Evolutionary conservation across 139 green algal species (phyloP).

Genomic region (Spirogloea muscicola): DNA sequence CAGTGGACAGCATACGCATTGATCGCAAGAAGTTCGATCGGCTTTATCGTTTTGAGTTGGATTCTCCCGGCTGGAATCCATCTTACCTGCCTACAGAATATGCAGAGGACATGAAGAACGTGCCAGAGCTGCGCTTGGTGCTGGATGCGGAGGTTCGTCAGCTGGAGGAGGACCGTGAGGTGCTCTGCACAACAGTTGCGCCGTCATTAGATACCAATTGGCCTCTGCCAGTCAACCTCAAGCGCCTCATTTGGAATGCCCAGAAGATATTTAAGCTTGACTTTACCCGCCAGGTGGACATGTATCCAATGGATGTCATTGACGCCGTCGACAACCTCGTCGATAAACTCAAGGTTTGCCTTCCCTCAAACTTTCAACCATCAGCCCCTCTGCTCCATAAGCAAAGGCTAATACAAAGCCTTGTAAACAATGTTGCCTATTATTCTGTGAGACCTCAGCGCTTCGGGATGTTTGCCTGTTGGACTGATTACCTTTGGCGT

Average conservation of each 20-base stretch:
- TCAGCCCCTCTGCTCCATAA: no score
- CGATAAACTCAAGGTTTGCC: conserved; percentile 35
- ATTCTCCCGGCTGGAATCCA: conserved; percentile 45
- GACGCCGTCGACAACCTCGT: conserved; percentile 49
- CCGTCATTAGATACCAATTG: conserved; percentile 67
- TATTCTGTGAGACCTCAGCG: no score
- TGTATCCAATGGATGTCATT: conserved; percentile 67
- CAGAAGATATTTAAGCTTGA: conserved; percentile 51
- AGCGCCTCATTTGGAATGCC: conserved; percentile 89
- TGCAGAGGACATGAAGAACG: conserved; percentile 57
- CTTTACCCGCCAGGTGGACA: conserved; percentile 20
- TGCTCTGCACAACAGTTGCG: conserved; percentile 78
- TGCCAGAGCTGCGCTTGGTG: conserved; percentile 36
- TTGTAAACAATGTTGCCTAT: no score
- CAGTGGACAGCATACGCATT: conserved; percentile 71
- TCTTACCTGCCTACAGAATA: conserved; percentile 29
- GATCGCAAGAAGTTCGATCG: conserved; percentile 55
- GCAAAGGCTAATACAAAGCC: no score
- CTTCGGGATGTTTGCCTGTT: no score
- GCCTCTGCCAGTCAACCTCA: conserved; percentile 89
- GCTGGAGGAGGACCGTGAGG: conserved; percentile 63
- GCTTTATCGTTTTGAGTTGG: conserved; percentile 58
- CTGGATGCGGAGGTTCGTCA: conserved; percentile 44
- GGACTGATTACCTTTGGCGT: no score
- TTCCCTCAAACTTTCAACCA: no score